Conservation (phyloP, 2,329 filamentous ascomycete species). For the Emmonsia crescens region DNA sequence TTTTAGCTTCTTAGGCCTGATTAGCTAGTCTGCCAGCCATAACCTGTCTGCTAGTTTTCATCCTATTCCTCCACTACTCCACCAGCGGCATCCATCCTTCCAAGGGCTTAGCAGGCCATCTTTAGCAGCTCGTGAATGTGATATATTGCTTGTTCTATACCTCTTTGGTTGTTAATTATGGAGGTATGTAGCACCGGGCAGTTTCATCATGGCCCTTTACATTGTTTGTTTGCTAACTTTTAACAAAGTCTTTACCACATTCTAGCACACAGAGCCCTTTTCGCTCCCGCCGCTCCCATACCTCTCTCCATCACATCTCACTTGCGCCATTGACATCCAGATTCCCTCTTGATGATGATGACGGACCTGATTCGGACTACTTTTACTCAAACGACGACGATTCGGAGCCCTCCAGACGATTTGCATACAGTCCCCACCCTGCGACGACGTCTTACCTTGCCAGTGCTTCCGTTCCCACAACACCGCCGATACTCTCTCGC, state of each 20-base stretch:
- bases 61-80: neutral
- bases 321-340: slow-evolving; percentile 49
- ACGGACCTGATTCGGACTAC: slow-evolving; percentile 18
- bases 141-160: neutral
- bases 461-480: slow-evolving; percentile 32
- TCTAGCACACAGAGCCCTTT: slow-evolving; percentile 19
- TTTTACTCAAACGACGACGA: slow-evolving; percentile 18
- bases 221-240: slow-evolving; percentile 1
- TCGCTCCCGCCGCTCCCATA: slow-evolving; percentile 44
- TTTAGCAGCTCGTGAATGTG: neutral
- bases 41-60: neutral
- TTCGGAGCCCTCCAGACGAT: slow-evolving; percentile 17
- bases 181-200: neutral
- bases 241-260: slow-evolving; percentile 12
- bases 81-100: neutral
- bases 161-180: neutral
- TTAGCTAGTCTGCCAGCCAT: neutral
- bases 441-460: slow-evolving; percentile 29
- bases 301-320: slow-evolving; percentile 49
- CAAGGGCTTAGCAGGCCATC: neutral
- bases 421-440: slow-evolving; percentile 20
- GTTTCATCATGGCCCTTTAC: neutral
- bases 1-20: neutral
- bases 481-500: slow-evolving; percentile 34
- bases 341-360: slow-evolving; percentile 41